Evolutionary conservation across 805 yeast species (phyloP).

Genomic region (Scheffersomyces coipomensis): DNA sequence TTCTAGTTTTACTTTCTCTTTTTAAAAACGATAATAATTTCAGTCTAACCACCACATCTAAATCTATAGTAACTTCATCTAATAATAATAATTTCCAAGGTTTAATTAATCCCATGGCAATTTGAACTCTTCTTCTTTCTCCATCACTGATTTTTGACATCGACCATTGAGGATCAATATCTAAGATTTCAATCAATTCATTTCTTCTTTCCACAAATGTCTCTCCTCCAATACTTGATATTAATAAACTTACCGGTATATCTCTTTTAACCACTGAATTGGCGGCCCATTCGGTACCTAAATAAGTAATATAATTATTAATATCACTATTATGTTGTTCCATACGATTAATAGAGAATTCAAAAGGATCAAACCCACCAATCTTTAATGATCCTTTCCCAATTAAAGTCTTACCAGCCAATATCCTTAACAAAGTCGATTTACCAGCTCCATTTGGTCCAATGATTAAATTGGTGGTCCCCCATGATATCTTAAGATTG

Average conservation of each 20-base stretch:
- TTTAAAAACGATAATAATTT: slow-evolving; percentile 68
- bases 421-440: slow-evolving; percentile 76
- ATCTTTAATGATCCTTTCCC: slow-evolving; percentile 65
- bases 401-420: slow-evolving; percentile 90
- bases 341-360: slow-evolving; percentile 50
- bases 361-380: slow-evolving; percentile 88
- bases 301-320: slow-evolving; percentile 61
- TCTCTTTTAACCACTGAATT: slow-evolving; percentile 89
- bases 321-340: slow-evolving; percentile 42
- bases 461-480: slow-evolving; percentile 72
- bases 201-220: slow-evolving; percentile 72
- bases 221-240: slow-evolving; percentile 76
- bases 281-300: slow-evolving; percentile 98
- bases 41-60: slow-evolving; percentile 88
- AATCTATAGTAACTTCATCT: slow-evolving; percentile 95
- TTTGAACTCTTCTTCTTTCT: slow-evolving; percentile 89
- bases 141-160: slow-evolving; percentile 94
- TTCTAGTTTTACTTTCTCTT: slow-evolving; percentile 67
- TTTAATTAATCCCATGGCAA: slow-evolving; percentile 86
- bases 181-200: slow-evolving; percentile 69
- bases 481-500: slow-evolving; percentile 60
- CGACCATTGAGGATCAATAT: slow-evolving; percentile 85
- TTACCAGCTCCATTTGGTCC: slow-evolving; percentile 99
- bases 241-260: slow-evolving; percentile 77
- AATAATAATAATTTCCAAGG: slow-evolving; percentile 88